These are phyloP conservation scores for Phytophthora sojae DNA, from an alignment of 352 stramenopile genomes.

Conservation along the genomic window DNA sequence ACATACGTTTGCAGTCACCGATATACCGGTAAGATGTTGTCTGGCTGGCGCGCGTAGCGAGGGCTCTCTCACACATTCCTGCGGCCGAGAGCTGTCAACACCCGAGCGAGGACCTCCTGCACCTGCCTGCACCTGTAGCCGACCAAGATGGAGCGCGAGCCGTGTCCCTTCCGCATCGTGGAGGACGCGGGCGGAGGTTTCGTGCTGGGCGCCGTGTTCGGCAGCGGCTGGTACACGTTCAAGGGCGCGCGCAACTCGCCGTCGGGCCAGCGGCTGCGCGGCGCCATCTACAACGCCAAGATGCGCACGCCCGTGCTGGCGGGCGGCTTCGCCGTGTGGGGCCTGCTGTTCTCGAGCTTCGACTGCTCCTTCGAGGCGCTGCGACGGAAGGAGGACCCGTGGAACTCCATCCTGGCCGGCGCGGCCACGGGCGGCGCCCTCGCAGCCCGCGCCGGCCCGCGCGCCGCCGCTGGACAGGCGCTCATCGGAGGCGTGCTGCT, in stretches of 20 bases:
- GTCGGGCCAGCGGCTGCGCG: conserved; percentile 89
- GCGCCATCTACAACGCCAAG: conserved; percentile 94
- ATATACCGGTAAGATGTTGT: too few relatives aligned
- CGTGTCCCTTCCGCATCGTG: conserved; percentile 98
- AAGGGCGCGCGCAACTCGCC: conserved; percentile 96
- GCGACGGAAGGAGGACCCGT: conserved; percentile 99
- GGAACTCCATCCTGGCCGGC: conserved; percentile 99
- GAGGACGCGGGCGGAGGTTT: conserved; percentile 99
- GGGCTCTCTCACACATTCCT: neutral
- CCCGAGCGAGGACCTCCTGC: neutral
- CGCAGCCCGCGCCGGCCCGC: conserved; percentile 64
- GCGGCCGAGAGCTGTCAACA: neutral
- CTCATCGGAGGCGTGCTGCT: conserved; percentile 96
- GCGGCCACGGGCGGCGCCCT: conserved; percentile 97
- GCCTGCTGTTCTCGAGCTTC: conserved; percentile 97
- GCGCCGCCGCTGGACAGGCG: conserved; percentile 93
- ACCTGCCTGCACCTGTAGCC: neutral
- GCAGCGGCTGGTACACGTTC: conserved; percentile 96
- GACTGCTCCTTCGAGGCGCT: conserved; percentile 98
- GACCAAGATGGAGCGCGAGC: conserved; percentile 89
- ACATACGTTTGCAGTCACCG: too few relatives aligned
- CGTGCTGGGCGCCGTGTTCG: conserved; percentile 95
- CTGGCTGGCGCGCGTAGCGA: too few relatives aligned
- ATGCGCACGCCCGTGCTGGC: conserved; percentile 95
- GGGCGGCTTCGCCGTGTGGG: conserved; percentile 96